Evolutionary conservation across 2,329 filamentous ascomycete species (phyloP).

Genomic region (Aspergillus pseudotamarii): DNA sequence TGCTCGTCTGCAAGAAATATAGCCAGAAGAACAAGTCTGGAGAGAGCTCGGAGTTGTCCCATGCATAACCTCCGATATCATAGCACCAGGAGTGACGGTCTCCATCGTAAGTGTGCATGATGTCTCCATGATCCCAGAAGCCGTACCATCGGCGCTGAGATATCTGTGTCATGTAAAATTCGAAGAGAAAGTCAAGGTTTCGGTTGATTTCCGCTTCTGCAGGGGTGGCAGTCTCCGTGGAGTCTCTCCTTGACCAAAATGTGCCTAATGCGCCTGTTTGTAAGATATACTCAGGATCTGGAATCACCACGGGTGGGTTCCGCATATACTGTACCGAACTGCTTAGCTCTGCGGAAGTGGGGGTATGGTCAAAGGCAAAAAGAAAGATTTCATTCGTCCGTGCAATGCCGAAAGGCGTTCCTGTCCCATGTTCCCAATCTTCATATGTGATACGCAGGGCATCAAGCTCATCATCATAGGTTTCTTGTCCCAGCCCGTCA

Average conservation of each 20-base stretch:
- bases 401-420: constrained; percentile 61
- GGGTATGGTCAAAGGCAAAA: constrained; percentile 57
- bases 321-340: constrained; percentile 51
- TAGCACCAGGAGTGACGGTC: constrained; percentile 65
- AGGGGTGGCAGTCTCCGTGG: background rate
- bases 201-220: constrained; percentile 46
- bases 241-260: constrained; percentile 54
- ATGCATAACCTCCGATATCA: constrained; percentile 66
- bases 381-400: constrained; percentile 61
- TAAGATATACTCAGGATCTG: constrained; percentile 53
- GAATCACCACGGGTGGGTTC: constrained; percentile 55
- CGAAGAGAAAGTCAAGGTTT: constrained; percentile 59
- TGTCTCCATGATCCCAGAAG: constrained; percentile 64
- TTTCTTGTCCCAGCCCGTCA: constrained; percentile 59
- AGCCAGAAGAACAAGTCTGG: constrained; percentile 66
- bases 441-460: constrained; percentile 67
- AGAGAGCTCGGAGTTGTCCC: constrained; percentile 67
- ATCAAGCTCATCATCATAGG: constrained; percentile 62
- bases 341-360: constrained; percentile 51
- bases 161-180: constrained; percentile 60
- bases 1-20: constrained; percentile 62
- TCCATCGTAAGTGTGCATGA: constrained; percentile 64
- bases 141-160: constrained; percentile 65
- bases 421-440: constrained; percentile 59
- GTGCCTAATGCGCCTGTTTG: constrained; percentile 57